Conservation (phyloP, 352 stramenopile genomes). For the Globisporangium perplexum region DNA sequence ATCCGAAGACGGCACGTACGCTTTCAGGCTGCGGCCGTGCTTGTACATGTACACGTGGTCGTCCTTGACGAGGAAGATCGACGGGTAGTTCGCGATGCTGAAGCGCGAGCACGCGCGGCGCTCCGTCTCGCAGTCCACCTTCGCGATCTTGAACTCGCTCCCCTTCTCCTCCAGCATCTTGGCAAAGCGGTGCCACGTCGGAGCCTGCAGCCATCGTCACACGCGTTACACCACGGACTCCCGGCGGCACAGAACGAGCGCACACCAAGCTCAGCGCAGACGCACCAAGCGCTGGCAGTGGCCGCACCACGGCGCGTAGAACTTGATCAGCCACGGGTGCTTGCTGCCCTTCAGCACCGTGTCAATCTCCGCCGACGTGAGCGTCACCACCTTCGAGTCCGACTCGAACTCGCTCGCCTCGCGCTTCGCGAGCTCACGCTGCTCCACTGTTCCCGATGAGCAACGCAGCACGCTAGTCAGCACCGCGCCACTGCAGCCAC, state of each 20-base stretch:
- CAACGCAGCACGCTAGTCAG: not conserved
- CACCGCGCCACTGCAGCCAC: not conserved
- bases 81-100: constrained; percentile 68
- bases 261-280: not conserved
- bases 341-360: constrained; percentile 47
- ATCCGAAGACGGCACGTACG: constrained; percentile 6
- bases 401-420: constrained; percentile 49
- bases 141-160: constrained; percentile 48
- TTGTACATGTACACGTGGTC: constrained; percentile 76
- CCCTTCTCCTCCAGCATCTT: constrained; percentile 50
- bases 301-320: constrained; percentile 78
- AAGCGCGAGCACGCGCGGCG: constrained; percentile 79
- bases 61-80: constrained; percentile 70
- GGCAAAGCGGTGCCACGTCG: constrained; percentile 72
- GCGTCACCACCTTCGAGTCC: constrained; percentile 38
- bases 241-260: too few species aligned
- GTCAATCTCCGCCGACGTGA: constrained; percentile 51
- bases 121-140: constrained; percentile 67
- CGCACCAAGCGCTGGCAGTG: constrained; percentile 76
- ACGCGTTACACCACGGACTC: not conserved
- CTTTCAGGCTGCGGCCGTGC: constrained; percentile 55
- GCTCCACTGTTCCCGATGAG: constrained; percentile 14
- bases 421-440: constrained; percentile 26
- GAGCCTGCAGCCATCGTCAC: constrained; percentile 14
- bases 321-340: constrained; percentile 75